Evolutionary conservation across 805 yeast genomes (phyloP).

Genomic region (Lipomyces mesembrius): DNA sequence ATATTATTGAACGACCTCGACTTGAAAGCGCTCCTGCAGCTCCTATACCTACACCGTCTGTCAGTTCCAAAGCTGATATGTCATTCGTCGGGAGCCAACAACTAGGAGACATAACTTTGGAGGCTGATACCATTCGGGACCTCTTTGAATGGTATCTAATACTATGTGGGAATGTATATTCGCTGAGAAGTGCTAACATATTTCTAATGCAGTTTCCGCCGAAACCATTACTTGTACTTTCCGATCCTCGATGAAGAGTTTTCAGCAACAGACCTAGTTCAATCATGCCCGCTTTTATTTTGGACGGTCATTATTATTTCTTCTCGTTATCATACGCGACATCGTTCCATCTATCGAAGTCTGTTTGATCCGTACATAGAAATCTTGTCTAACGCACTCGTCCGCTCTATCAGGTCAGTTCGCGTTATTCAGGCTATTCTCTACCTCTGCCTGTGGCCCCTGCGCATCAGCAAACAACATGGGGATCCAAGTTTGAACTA

Average conservation of each 20-base stretch:
- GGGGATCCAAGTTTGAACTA: conserved; percentile 3
- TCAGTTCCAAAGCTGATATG: background rate
- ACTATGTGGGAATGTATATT: background rate
- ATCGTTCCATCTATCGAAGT: background rate
- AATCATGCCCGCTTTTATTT: conserved; percentile 4
- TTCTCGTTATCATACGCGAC: background rate
- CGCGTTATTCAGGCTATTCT: conserved; percentile 1
- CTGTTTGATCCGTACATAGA: background rate
- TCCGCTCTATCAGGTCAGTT: background rate
- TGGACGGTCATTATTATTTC: conserved; percentile 4
- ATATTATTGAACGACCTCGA: background rate
- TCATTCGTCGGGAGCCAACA: background rate
- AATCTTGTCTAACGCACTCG: background rate
- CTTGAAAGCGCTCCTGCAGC: background rate
- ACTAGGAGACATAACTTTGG: background rate
- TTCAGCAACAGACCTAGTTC: background rate
- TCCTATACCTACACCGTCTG: background rate
- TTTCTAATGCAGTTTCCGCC: background rate
- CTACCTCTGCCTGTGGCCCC: conserved; percentile 4
- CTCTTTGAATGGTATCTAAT: background rate
- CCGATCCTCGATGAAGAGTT: conserved; percentile 5
- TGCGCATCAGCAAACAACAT: background rate
- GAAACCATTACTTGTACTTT: background rate
- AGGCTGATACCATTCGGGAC: background rate
- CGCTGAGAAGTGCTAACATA: background rate